These are phyloP conservation scores for Acacia crassicarpa DNA, from an alignment of 306 rosid species.

Conservation along the genomic window DNA sequence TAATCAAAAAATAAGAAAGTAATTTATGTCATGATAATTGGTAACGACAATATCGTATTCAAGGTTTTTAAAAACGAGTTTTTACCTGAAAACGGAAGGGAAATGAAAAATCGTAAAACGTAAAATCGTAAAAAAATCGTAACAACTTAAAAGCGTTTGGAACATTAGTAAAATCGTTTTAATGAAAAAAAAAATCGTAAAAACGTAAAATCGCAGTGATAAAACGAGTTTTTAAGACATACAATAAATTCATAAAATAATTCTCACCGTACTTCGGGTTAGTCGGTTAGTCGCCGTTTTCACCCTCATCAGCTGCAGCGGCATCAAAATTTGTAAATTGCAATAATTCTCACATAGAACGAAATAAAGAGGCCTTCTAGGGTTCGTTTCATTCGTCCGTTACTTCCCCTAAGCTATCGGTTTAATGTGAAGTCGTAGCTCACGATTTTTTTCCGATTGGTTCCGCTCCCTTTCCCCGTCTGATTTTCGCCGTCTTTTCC, in stretches of 20 bases:
- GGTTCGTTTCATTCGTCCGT: background rate
- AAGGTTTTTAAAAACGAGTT: too few relatives aligned
- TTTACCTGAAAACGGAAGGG: too few relatives aligned
- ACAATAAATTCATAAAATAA: background rate
- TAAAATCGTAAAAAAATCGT: too few relatives aligned
- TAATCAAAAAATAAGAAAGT: too few relatives aligned
- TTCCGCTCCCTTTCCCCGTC: background rate
- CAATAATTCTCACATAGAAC: background rate
- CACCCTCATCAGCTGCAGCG: background rate
- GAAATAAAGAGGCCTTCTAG: background rate
- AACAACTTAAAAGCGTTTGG: too few relatives aligned
- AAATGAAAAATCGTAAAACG: too few relatives aligned
- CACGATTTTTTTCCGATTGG: background rate
- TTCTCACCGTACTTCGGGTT: background rate
- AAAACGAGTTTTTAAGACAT: too few relatives aligned
- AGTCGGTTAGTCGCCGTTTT: background rate
- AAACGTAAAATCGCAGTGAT: too few relatives aligned
- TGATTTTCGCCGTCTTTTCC: background rate
- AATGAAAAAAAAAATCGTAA: too few relatives aligned
- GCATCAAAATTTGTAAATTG: background rate
- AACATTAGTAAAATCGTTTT: too few relatives aligned
- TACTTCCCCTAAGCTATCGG: background rate
- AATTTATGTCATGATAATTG: too few relatives aligned
- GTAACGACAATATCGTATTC: too few relatives aligned
- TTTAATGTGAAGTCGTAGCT: background rate